These are phyloP conservation scores for Hsuehochloa calcarea DNA, from an alignment of 176 grass and related monocot species.

Conservation along the genomic window DNA sequence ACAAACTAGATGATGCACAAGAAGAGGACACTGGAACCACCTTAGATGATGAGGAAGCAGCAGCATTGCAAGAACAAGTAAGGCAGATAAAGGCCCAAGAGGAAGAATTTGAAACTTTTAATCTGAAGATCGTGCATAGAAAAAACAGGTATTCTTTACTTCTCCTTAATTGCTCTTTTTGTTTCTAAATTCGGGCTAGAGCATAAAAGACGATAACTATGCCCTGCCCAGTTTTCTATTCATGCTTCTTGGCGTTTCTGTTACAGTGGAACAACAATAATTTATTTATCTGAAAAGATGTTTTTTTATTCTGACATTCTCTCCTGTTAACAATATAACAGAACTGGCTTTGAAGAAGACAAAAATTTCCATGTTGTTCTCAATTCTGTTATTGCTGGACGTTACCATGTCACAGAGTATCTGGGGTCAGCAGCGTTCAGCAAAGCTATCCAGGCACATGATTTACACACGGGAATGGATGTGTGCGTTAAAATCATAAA, in stretches of 20 bases:
- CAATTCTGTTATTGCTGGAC: slow-evolving; percentile 92
- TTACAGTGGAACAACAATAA: neutral
- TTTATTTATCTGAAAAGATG: neutral
- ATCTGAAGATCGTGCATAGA: slow-evolving; percentile 96
- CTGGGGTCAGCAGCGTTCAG: slow-evolving; percentile 97
- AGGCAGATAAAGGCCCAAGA: slow-evolving; percentile 95
- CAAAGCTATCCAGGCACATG: slow-evolving; percentile 99
- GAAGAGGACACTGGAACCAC: slow-evolving; percentile 72
- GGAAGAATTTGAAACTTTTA: slow-evolving; percentile 97
- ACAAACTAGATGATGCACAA: slow-evolving; percentile 67
- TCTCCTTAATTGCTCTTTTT: neutral
- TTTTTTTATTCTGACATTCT: slow-evolving; percentile 35
- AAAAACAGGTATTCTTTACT: slow-evolving; percentile 76
- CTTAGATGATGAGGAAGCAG: slow-evolving; percentile 91
- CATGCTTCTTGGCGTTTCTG: slow-evolving; percentile 4
- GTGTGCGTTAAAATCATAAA: slow-evolving; percentile 99
- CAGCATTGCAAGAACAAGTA: slow-evolving; percentile 95
- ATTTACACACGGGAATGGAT: slow-evolving; percentile 99
- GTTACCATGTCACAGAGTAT: slow-evolving; percentile 98
- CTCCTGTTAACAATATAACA: slow-evolving; percentile 40
- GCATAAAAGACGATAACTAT: neutral
- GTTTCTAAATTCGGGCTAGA: slow-evolving; percentile 5
- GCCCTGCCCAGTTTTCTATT: neutral
- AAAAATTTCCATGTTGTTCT: slow-evolving; percentile 97
- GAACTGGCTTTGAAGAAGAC: slow-evolving; percentile 99